Evolutionary conservation across 306 rosid species (phyloP), one percentile per base, ranked within the genome.

Genomic region (Vigna mungo): DNA sequence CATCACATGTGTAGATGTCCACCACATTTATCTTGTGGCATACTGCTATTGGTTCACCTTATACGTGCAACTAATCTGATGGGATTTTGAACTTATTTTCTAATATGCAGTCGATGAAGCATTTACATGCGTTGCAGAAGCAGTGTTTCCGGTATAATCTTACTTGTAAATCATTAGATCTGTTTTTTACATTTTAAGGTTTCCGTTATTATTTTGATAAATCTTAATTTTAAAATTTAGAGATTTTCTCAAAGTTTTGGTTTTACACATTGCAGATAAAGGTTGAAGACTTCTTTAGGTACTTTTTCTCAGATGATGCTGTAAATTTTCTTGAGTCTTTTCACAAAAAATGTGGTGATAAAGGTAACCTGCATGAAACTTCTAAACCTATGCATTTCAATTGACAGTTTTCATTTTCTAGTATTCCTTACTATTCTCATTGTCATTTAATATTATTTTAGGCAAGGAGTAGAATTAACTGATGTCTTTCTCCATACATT

Each of bases 261-360:
- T 60, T 81, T 80, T 80, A 56, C 82, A 81, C 82, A 58, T 76
- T 89, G 90, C 97, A 92, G 99, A 87, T 92, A 84, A 89, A 76
- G 86, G 96, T 88, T 43, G 97, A 89, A 76, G 97, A 88, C 74
- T 92, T 95, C 84, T 92, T 92, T 84, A 85, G 64, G 82, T 86
- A 86, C 71, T 92, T 89, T 75, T 91, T 89, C 84, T 89, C 96
- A 48, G 97, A 95, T 25, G 86, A 83, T 51, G 89, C 90, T 58
- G 81, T 78, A 84, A 77, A 55, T 78, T 95, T 92, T 84, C 68
- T 55, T 0, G 89, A 88, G 80, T 85, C 86, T 69, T 92, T 87
- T 82, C 99, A 86, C 85, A 78, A 74, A 63, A 86, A 84, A 44
- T 91, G 99, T 36, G 98, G 98, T 47, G 98, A 95, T 81, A 95